Percentiles rank a stretch among this genome's conserved stretches.
phyloP scores from a whole-genome alignment of 202 grass and related monocot species.

The Digitaria exilis region DNA sequence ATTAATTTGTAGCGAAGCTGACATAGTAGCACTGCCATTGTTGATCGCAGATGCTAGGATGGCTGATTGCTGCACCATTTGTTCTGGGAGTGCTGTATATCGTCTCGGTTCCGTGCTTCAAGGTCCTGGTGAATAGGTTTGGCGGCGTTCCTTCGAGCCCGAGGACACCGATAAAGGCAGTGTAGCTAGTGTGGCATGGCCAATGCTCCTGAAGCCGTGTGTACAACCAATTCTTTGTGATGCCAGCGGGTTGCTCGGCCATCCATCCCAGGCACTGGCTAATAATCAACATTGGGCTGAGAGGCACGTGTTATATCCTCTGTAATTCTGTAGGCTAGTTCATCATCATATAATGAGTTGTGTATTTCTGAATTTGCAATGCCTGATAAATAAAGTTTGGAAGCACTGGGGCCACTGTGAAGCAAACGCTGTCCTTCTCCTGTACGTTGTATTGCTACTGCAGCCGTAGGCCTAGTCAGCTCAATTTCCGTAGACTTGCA shows the following conservation, averaged over 20 bases:
- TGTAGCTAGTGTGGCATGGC: slow-evolving; percentile 40
- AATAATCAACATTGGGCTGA: neutral
- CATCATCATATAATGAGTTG: neutral
- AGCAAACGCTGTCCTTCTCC: neutral
- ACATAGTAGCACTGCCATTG: slow-evolving; percentile 21
- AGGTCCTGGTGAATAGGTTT: slow-evolving; percentile 60
- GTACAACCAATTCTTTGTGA: slow-evolving; percentile 26
- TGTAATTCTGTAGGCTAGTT: neutral
- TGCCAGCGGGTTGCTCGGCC: neutral
- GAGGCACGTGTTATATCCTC: neutral
- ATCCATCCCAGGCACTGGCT: neutral
- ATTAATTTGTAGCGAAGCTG: neutral
- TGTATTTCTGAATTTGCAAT: slow-evolving; percentile 22
- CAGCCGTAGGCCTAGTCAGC: neutral
- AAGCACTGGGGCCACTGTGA: neutral
- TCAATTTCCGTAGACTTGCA: neutral
- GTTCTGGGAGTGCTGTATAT: slow-evolving; percentile 51
- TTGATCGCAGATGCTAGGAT: slow-evolving; percentile 64
- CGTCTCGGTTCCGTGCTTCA: slow-evolving; percentile 64
- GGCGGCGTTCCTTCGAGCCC: slow-evolving; percentile 47
- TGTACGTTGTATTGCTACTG: neutral
- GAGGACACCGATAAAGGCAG: slow-evolving; percentile 45
- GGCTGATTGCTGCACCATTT: slow-evolving; percentile 68
- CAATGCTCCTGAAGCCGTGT: slow-evolving; percentile 29
- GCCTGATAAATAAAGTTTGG: neutral